These are phyloP conservation scores for Cercospora berteroae DNA, from an alignment of 2,329 filamentous ascomycete species.

Conservation along the genomic window DNA sequence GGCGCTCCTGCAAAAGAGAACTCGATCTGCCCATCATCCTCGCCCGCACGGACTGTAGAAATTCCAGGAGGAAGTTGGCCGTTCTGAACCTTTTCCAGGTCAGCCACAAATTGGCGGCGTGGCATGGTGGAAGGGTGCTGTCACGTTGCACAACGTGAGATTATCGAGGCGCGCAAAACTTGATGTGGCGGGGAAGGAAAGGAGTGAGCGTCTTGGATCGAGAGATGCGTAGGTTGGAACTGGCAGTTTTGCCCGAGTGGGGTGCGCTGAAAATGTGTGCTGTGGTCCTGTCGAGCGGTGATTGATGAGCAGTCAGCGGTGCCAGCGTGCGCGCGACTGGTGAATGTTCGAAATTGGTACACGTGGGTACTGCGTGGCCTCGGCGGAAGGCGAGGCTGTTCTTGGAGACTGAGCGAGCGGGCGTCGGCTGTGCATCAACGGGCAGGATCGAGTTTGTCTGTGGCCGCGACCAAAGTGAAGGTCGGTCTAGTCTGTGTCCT, in stretches of 20 bases:
- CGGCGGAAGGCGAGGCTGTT: background rate
- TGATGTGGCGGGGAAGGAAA: background rate
- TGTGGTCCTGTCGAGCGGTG: background rate
- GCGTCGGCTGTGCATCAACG: background rate
- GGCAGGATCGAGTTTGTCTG: background rate
- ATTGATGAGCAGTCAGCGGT: background rate
- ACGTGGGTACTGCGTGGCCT: background rate
- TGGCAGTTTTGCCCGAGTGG: no score
- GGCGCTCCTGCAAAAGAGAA: constrained; percentile 52
- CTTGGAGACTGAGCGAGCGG: background rate
- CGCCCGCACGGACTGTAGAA: constrained; percentile 56
- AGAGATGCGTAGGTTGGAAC: background rate
- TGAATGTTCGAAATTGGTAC: background rate
- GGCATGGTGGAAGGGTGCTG: constrained; percentile 53
- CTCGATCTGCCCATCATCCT: constrained; percentile 69
- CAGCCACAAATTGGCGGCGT: constrained; percentile 62
- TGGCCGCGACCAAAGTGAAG: background rate
- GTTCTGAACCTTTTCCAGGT: constrained; percentile 49
- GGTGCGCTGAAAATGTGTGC: background rate
- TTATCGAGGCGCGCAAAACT: background rate
- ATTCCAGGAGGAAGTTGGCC: constrained; percentile 50
- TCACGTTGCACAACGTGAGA: background rate
- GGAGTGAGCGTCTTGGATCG: background rate
- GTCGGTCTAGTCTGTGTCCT: background rate
- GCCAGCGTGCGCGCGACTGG: background rate